Evolutionary conservation across 495 filamentous ascomycete species (phyloP).

Genomic region (Darksidea phi): DNA sequence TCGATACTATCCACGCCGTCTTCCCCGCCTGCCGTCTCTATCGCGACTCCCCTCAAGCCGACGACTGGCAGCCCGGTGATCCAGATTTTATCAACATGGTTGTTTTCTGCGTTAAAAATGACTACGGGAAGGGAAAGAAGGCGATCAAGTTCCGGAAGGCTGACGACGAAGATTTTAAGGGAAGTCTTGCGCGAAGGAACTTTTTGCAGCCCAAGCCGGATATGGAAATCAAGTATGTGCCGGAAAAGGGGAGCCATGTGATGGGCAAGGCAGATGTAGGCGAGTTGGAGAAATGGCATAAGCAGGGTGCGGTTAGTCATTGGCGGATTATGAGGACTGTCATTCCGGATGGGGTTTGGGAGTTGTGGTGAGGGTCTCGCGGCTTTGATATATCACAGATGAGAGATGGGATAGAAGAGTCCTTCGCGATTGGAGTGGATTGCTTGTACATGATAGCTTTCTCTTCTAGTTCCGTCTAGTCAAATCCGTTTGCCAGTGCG

Average conservation of each 20-base stretch:
- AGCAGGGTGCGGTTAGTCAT: slow-evolving; percentile 72
- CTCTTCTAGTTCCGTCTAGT: too few relatives aligned
- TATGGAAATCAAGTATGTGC: slow-evolving; percentile 52
- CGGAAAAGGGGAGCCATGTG: slow-evolving; percentile 44
- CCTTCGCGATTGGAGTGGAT: too few relatives aligned
- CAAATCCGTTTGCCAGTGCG: too few relatives aligned
- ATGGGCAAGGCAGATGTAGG: slow-evolving; percentile 58
- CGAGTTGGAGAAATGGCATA: slow-evolving; percentile 66
- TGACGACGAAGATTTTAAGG: slow-evolving; percentile 63
- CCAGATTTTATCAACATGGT: slow-evolving; percentile 88
- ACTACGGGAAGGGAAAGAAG: slow-evolving; percentile 24
- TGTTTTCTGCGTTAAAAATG: slow-evolving; percentile 65
- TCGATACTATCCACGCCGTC: slow-evolving; percentile 67
- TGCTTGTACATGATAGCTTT: too few relatives aligned
- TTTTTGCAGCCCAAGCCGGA: slow-evolving; percentile 75
- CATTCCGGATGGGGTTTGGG: slow-evolving; percentile 76
- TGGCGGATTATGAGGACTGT: slow-evolving; percentile 90
- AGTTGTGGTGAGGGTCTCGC: slow-evolving; percentile 65
- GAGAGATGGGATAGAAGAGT: neutral
- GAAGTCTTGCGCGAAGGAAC: slow-evolving; percentile 63
- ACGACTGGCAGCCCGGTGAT: slow-evolving; percentile 32
- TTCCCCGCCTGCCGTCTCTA: slow-evolving; percentile 83
- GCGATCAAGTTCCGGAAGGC: slow-evolving; percentile 68
- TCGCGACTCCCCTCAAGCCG: slow-evolving; percentile 64
- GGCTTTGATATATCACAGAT: neutral